phyloP scores from a whole-genome alignment of 1,284 basidiomycete genomes.

The Boletellus deceptivus region DNA sequence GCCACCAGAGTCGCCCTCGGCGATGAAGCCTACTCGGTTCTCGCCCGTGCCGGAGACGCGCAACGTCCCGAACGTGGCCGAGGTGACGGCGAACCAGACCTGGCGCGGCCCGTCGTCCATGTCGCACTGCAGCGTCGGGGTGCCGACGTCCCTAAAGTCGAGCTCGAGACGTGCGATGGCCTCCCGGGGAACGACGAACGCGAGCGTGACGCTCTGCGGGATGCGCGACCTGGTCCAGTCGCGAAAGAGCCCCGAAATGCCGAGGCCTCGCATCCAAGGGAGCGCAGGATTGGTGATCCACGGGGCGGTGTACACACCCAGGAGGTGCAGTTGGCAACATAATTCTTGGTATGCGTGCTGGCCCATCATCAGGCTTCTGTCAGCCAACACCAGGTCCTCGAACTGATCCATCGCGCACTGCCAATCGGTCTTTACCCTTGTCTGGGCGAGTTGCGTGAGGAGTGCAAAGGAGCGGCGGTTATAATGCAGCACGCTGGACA shows the following conservation, averaged over 20 bases:
- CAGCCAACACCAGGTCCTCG: constrained; percentile 26
- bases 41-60: constrained; percentile 19
- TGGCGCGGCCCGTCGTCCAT: constrained; percentile 19
- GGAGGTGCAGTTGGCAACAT: constrained; percentile 37
- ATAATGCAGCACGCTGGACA: constrained; percentile 35
- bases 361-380: constrained; percentile 32
- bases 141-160: constrained; percentile 24
- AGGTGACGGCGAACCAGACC: constrained; percentile 38
- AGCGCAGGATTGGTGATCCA: constrained; percentile 2
- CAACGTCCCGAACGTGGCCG: constrained; percentile 38
- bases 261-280: background rate
- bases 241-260: constrained; percentile 11
- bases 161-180: constrained; percentile 18
- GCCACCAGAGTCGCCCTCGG: constrained; percentile 26
- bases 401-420: constrained; percentile 29
- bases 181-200: constrained; percentile 26
- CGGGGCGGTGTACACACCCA: constrained; percentile 23
- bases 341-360: constrained; percentile 41
- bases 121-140: constrained; percentile 40
- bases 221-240: constrained; percentile 15
- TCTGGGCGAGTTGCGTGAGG: constrained; percentile 40
- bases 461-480: constrained; percentile 42
- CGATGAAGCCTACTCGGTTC: constrained; percentile 21
- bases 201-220: constrained; percentile 22
- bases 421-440: constrained; percentile 36